Evolutionary conservation across 2,329 filamentous ascomycete species (phyloP).

Genomic region (Phoma sp.): DNA sequence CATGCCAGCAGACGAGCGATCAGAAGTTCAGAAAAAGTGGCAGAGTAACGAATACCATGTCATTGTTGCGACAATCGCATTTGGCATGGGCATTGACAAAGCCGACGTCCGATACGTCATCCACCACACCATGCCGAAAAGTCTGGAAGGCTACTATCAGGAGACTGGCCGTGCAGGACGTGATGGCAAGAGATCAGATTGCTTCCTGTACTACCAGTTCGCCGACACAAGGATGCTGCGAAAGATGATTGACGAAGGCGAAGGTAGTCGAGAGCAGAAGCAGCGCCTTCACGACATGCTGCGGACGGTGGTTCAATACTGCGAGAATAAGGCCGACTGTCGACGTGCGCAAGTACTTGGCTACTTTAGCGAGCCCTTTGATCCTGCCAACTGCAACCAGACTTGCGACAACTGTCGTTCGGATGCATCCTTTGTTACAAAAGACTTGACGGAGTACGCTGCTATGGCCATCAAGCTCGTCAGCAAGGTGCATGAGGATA

Average conservation of each 20-base stretch:
- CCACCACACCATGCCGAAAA: conserved; percentile 91
- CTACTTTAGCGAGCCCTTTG: conserved; percentile 93
- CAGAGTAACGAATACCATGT: conserved; percentile 81
- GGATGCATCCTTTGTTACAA: conserved; percentile 70
- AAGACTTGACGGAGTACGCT: conserved; percentile 80
- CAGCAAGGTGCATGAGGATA: conserved; percentile 59
- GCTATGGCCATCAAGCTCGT: conserved; percentile 74
- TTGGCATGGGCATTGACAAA: conserved; percentile 99
- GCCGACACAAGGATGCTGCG: conserved; percentile 75
- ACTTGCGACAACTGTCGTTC: conserved; percentile 91
- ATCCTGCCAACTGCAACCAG: conserved; percentile 71
- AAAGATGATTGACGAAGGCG: conserved; percentile 82
- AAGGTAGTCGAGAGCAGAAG: conserved; percentile 79
- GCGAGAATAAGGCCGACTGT: conserved; percentile 87
- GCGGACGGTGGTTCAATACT: conserved; percentile 82
- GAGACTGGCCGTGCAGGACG: conserved; percentile 94
- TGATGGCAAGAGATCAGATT: conserved; percentile 85
- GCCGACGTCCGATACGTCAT: conserved; percentile 95
- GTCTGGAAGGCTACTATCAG: conserved; percentile 96
- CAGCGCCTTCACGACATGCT: conserved; percentile 85
- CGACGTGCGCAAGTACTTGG: conserved; percentile 84
- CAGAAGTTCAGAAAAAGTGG: conserved; percentile 78
- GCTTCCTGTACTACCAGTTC: conserved; percentile 88
- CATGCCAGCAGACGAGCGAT: conserved; percentile 72
- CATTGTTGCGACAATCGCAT: conserved; percentile 97